phyloP scores from a whole-genome alignment of 2,329 filamentous ascomycete genomes.

The Xylariales sp. region DNA sequence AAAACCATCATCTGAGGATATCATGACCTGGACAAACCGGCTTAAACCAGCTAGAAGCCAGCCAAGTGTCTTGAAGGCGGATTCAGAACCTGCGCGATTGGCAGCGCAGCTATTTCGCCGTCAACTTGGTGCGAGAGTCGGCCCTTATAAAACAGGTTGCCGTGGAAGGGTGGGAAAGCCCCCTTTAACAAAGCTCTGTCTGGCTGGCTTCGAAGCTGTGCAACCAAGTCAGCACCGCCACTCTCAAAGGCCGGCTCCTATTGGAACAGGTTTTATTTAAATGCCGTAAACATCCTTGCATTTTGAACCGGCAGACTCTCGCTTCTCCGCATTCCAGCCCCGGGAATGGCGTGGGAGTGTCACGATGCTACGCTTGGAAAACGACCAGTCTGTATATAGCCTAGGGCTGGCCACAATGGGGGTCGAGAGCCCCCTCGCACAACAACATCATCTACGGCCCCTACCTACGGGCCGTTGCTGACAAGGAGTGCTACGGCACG shows the following conservation, averaged over 20 bases:
- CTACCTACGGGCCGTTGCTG: too few species aligned
- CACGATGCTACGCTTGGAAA: too few species aligned
- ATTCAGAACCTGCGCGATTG: not conserved
- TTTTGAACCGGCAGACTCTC: not conserved
- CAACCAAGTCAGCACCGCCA: not conserved
- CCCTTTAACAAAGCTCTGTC: not conserved
- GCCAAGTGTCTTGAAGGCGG: not conserved
- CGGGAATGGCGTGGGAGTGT: too few species aligned
- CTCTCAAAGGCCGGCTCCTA: not conserved
- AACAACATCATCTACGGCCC: too few species aligned
- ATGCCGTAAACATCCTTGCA: not conserved
- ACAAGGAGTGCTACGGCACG: too few species aligned
- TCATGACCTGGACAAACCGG: not conserved
- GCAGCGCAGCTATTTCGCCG: not conserved
- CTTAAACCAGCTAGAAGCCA: not conserved
- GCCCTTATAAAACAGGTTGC: not conserved
- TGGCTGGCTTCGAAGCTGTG: not conserved
- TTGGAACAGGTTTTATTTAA: not conserved
- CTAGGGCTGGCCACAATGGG: too few species aligned
- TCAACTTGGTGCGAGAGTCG: not conserved
- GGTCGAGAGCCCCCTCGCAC: too few species aligned
- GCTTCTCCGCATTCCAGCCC: not conserved
- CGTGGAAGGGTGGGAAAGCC: not conserved
- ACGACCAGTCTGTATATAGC: too few species aligned
- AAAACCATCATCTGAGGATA: slow-evolving; percentile 16